Evolutionary conservation across 805 yeast species (phyloP).

Genomic region (Hanseniaspora opuntiae): DNA sequence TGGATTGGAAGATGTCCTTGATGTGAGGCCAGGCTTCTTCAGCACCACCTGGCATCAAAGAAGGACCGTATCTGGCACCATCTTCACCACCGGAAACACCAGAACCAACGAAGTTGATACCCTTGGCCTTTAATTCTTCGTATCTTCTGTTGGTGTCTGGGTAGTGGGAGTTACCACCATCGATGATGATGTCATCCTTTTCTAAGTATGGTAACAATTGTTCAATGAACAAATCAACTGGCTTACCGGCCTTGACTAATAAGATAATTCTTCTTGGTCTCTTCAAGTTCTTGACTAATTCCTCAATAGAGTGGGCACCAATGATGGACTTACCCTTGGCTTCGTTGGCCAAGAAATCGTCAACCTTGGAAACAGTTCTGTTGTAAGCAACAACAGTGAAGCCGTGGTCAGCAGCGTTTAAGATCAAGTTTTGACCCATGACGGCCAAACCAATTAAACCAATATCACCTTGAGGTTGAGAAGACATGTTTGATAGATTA

Average conservation of each 20-base stretch:
- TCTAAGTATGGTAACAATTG: constrained; percentile 84
- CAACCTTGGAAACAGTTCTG: constrained; percentile 94
- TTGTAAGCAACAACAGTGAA: constrained; percentile 95
- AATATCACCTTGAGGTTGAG: constrained; percentile 62
- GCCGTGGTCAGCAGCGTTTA: constrained; percentile 97
- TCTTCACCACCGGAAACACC: constrained; percentile 99
- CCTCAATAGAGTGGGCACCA: constrained; percentile 88
- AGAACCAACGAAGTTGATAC: constrained; percentile 86
- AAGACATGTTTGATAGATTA: constrained; percentile 10
- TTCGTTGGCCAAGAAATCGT: constrained; percentile 81
- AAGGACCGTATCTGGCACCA: constrained; percentile 98
- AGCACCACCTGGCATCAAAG: constrained; percentile 99
- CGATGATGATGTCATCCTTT: constrained; percentile 94
- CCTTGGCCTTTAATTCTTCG: constrained; percentile 75
- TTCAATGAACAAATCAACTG: constrained; percentile 83
- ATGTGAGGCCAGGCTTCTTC: constrained; percentile 97
- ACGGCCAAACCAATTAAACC: constrained; percentile 99
- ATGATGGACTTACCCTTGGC: constrained; percentile 94
- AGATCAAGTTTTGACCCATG: constrained; percentile 96
- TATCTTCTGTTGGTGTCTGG: constrained; percentile 96
- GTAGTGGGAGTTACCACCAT: constrained; percentile 99
- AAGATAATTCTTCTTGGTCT: constrained; percentile 92
- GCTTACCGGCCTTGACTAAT: constrained; percentile 90
- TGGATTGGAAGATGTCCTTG: constrained; percentile 89
- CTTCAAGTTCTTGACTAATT: constrained; percentile 76